phyloP scores from a whole-genome alignment of 2,329 filamentous ascomycete species.

The Epichloe gansuensis region DNA sequence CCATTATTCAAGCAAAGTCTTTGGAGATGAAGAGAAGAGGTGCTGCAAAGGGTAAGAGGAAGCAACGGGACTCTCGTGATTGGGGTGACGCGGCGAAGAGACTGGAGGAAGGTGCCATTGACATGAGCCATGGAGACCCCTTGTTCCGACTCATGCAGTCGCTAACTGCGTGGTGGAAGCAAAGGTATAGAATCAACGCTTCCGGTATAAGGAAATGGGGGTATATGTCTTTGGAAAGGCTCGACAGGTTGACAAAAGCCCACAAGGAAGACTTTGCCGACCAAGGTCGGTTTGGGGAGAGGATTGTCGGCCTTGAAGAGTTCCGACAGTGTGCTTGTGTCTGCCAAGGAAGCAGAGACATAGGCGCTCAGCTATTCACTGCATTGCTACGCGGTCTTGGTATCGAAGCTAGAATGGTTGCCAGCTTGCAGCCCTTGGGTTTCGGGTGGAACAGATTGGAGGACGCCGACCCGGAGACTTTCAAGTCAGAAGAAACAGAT shows the following conservation, averaged over 20 bases:
- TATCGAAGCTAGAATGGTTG: conserved; percentile 70
- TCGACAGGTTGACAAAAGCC: conserved; percentile 61
- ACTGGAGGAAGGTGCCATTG: conserved; percentile 55
- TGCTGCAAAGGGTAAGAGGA: conserved; percentile 11
- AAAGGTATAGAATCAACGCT: conserved; percentile 62
- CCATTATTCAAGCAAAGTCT: conserved; percentile 13
- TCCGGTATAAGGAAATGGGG: conserved; percentile 81
- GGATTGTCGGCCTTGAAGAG: conserved; percentile 49
- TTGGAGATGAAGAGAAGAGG: conserved; percentile 15
- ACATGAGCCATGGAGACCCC: conserved; percentile 75
- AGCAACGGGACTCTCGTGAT: conserved; percentile 34
- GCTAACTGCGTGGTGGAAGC: conserved; percentile 78
- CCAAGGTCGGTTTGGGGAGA: conserved; percentile 59
- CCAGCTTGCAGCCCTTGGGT: conserved; percentile 72
- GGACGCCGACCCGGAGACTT: conserved; percentile 49
- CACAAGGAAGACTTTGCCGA: conserved; percentile 53
- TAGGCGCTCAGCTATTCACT: conserved; percentile 82
- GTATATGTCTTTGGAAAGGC: conserved; percentile 64
- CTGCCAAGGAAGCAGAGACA: conserved; percentile 72
- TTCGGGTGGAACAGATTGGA: conserved; percentile 87
- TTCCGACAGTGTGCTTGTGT: conserved; percentile 56
- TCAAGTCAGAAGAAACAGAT: neutral
- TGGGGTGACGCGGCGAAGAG: conserved; percentile 60
- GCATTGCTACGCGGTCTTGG: conserved; percentile 69
- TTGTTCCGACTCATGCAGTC: conserved; percentile 62